Conservation (phyloP, 1,139 yeast genomes). For the Pneumocystis carinii region DNA sequence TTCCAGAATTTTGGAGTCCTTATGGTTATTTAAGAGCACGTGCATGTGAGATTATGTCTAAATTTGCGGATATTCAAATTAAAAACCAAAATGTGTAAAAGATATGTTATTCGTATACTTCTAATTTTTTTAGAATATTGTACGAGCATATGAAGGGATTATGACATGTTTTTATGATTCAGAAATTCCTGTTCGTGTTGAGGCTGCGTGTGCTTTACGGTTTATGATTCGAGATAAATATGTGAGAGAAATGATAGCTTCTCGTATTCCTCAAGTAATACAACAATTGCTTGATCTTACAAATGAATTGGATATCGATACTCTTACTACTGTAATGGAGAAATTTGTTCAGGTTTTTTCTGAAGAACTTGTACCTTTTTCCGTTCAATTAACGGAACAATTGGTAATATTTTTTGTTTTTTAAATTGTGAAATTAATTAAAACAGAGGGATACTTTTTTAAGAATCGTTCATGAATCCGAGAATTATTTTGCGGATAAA, state of each 20-base stretch:
- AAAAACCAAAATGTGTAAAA: constrained; percentile 20
- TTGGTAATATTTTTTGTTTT: constrained; percentile 21
- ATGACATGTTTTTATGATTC: constrained; percentile 41
- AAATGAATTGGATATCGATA: constrained; percentile 73
- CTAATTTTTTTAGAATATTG: constrained; percentile 25
- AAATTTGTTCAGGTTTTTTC: constrained; percentile 85
- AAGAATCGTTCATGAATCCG: constrained; percentile 52
- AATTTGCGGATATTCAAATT: constrained; percentile 53
- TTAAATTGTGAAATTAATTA: not conserved
- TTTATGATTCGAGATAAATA: constrained; percentile 51
- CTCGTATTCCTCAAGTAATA: constrained; percentile 67
- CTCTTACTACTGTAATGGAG: constrained; percentile 82
- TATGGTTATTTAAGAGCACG: constrained; percentile 71
- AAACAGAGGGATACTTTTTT: constrained; percentile 51
- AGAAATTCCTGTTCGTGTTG: constrained; percentile 64
- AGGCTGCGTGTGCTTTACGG: constrained; percentile 77
- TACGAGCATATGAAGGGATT: constrained; percentile 50
- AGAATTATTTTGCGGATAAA: constrained; percentile 18
- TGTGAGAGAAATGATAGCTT: constrained; percentile 52
- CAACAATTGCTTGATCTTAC: constrained; percentile 60
- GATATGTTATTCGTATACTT: constrained; percentile 16
- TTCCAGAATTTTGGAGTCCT: constrained; percentile 55
- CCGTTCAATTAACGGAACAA: constrained; percentile 68
- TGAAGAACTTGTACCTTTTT: constrained; percentile 84
- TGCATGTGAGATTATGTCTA: constrained; percentile 61